Conservation (phyloP, 192 early-diverging fungal genomes). For the Podila epigama region DNA sequence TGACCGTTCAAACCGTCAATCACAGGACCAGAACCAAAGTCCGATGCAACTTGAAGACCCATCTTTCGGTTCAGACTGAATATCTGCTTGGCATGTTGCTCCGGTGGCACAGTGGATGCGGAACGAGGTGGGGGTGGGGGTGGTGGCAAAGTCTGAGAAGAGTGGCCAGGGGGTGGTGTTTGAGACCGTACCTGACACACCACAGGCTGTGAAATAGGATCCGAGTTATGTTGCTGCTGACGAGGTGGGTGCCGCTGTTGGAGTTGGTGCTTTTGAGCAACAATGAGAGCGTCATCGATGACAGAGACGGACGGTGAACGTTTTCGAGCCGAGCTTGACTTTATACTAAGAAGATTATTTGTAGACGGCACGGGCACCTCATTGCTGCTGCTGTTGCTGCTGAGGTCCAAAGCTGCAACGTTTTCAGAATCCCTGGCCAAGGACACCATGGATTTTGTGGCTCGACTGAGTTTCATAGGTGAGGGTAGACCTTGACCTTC, state of each 20-base stretch:
- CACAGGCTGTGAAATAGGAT: neutral
- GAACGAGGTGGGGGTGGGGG: slow-evolving; percentile 10
- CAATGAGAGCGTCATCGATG: slow-evolving; percentile 22
- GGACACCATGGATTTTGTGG: slow-evolving; percentile 34
- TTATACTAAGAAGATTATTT: neutral
- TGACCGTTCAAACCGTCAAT: slow-evolving; percentile 24
- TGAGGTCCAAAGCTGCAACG: too few species aligned
- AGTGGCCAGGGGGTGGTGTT: slow-evolving; percentile 5
- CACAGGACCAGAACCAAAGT: slow-evolving; percentile 9
- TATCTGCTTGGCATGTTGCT: slow-evolving; percentile 5
- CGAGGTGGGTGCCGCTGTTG: neutral
- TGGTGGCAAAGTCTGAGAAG: slow-evolving; percentile 10
- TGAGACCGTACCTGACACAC: neutral
- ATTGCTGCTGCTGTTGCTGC: neutral
- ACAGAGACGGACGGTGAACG: slow-evolving; percentile 39
- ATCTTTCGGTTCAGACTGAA: slow-evolving; percentile 25
- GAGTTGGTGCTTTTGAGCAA: slow-evolving; percentile 1
- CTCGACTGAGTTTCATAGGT: neutral
- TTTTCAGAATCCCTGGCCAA: slow-evolving; percentile 18
- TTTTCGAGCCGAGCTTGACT: neutral
- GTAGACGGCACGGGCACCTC: slow-evolving; percentile 3
- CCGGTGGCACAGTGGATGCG: slow-evolving; percentile 2
- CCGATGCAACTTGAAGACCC: slow-evolving; percentile 18
- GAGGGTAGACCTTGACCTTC: slow-evolving; percentile 6
- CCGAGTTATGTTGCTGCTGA: slow-evolving; percentile 1